These are phyloP conservation scores for Yamadazyma sp. DNA, from an alignment of 805 yeast species.

Conservation along the genomic window DNA sequence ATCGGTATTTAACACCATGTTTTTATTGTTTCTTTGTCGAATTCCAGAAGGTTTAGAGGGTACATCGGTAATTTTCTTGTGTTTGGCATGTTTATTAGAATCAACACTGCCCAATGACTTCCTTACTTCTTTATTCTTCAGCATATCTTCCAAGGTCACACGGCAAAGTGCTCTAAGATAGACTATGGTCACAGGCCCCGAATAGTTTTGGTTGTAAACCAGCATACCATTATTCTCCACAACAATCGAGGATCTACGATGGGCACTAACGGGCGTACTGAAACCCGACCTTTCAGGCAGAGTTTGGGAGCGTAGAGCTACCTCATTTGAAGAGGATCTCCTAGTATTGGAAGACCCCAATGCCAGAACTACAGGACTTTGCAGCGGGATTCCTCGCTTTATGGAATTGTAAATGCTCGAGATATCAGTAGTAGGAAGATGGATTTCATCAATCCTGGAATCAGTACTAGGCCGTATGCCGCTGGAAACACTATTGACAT, in stretches of 20 bases:
- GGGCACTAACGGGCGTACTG: too few relatives aligned
- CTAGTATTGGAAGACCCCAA: too few relatives aligned
- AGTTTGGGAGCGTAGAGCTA: too few relatives aligned
- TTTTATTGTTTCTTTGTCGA: too few relatives aligned
- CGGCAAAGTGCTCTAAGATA: conserved; percentile 36
- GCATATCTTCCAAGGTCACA: conserved; percentile 20
- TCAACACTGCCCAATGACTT: too few relatives aligned
- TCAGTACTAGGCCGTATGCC: conserved; percentile 11
- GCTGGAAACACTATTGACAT: neutral
- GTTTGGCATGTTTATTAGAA: neutral
- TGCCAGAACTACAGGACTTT: too few relatives aligned
- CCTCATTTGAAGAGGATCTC: too few relatives aligned
- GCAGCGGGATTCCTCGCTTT: neutral
- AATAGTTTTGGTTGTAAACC: conserved; percentile 20
- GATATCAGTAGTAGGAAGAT: conserved; percentile 5
- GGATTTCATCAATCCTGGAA: conserved; percentile 13
- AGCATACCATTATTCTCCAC: conserved; percentile 20
- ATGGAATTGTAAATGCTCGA: conserved; percentile 5
- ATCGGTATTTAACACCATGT: too few relatives aligned
- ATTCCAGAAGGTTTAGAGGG: too few relatives aligned
- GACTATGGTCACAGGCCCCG: conserved; percentile 26
- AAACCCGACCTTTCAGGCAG: too few relatives aligned
- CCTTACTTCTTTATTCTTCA: conserved; percentile 1
- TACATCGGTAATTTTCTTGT: too few relatives aligned
- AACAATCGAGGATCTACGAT: conserved; percentile 30